phyloP scores from a whole-genome alignment of 2,329 filamentous ascomycete genomes.

The Esteya vermicola region DNA sequence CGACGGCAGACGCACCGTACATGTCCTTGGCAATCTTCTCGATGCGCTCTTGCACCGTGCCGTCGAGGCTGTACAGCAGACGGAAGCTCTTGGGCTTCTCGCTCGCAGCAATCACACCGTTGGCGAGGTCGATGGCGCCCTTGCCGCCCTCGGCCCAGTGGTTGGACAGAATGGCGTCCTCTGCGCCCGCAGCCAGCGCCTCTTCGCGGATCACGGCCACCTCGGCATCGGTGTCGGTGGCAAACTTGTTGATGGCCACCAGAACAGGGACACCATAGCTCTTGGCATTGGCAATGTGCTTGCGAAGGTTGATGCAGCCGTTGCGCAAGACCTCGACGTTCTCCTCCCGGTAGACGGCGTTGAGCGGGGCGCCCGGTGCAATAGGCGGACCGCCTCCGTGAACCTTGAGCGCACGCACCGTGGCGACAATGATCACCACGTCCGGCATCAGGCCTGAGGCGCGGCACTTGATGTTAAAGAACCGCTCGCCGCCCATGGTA shows the following conservation, averaged over 20 bases:
- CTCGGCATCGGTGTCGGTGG: slow-evolving; percentile 86
- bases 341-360: slow-evolving; percentile 81
- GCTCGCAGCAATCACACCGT: slow-evolving; percentile 70
- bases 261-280: slow-evolving; percentile 86
- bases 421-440: slow-evolving; percentile 88
- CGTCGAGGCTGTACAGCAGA: slow-evolving; percentile 70
- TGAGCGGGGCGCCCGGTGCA: slow-evolving; percentile 69
- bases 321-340: slow-evolving; percentile 81
- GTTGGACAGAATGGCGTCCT: slow-evolving; percentile 85
- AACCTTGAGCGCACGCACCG: slow-evolving; percentile 88
- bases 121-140: slow-evolving; percentile 78
- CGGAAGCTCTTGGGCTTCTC: slow-evolving; percentile 78
- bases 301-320: slow-evolving; percentile 87
- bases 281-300: slow-evolving; percentile 86
- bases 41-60: slow-evolving; percentile 70
- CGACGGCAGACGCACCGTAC: slow-evolving; percentile 83
- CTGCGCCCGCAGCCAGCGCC: slow-evolving; percentile 78
- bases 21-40: slow-evolving; percentile 80
- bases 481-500: slow-evolving; percentile 97
- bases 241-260: slow-evolving; percentile 93
- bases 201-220: slow-evolving; percentile 82
- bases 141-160: slow-evolving; percentile 94
- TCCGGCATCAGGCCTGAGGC: slow-evolving; percentile 86
- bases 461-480: slow-evolving; percentile 99
- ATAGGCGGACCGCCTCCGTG: slow-evolving; percentile 95